Evolutionary conservation across 192 early-diverging fungal genomes (phyloP), one percentile per base, ranked within the genome.

Genomic region (Spizellomyces punctatus): DNA sequence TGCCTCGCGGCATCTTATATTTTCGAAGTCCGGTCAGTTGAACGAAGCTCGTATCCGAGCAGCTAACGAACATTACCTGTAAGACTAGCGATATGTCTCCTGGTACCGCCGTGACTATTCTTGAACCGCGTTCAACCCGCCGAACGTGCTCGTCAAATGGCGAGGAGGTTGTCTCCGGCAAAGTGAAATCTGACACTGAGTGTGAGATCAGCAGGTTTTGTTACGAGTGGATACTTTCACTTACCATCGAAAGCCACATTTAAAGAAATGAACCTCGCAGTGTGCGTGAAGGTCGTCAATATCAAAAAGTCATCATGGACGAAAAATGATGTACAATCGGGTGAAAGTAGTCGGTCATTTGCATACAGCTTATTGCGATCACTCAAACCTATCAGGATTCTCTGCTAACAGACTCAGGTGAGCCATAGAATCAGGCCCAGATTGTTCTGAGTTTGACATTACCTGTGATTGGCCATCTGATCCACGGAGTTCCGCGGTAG

Each of bases 91-190:
- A 85, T 14, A 88, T 85, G 61, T 86, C 89, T 54, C 73, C 79
- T 2, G 93, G 91, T 8, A 89, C 78, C 0, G 93, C 92, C 50
- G 89, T 63, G 6, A 98, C 91, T 72, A 98, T 94, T 22, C 88
- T 86, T 9, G 97, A 85, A 10, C 96, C 97, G 59, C 95, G 88
- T 81, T 99, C 97, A n/a, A 99, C 85, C 0, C 93, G 85, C 36
- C 97, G 86, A 22, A 78, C 63, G 16, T 85, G 76, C 76, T 92
- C 89, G 66, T 92, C 87, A 54, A 89, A 89, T 58, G 42, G 69
- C 72, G 21, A 79, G 61, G 58, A 80, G 75, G 58, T 84, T 81
- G 58, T 45, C n/a, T 75, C 73, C 8, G 49, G 10, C 8, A 69
- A 9, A 5, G 49, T 67, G 58, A 75, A 50, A 19, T 36, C 27